phyloP scores from a whole-genome alignment of 208 protist genomes.

The Porcisia hertigi region DNA sequence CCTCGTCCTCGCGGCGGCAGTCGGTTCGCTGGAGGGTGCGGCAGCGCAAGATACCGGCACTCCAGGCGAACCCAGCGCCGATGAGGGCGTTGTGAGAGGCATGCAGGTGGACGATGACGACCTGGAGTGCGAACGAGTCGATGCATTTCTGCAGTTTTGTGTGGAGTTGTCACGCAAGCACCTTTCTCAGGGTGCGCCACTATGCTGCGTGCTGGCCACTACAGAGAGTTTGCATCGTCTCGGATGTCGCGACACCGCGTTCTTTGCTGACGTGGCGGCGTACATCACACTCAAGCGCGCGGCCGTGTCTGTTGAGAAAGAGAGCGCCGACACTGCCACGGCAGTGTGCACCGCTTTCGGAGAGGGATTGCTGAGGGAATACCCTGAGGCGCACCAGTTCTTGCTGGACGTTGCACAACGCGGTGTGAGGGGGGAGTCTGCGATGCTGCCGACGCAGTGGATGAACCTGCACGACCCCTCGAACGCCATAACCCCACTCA shows the following conservation, averaged over 20 bases:
- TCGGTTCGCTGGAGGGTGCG: constrained; percentile 9
- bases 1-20: constrained; percentile 20
- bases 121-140: constrained; percentile 40
- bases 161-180: constrained; percentile 48
- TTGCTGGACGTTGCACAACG: constrained; percentile 42
- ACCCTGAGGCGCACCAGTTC: constrained; percentile 47
- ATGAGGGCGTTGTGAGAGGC: not conserved
- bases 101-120: constrained; percentile 14
- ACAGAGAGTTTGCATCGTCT: constrained; percentile 49
- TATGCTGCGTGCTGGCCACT: constrained; percentile 51
- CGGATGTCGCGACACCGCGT: constrained; percentile 46
- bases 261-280: constrained; percentile 52
- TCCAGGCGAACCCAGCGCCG: not conserved
- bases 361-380: constrained; percentile 49
- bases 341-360: constrained; percentile 50
- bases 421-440: constrained; percentile 44
- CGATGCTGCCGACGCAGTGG: constrained; percentile 63
- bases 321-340: constrained; percentile 48
- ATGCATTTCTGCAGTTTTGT: constrained; percentile 50
- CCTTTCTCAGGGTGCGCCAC: constrained; percentile 44
- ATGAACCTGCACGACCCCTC: constrained; percentile 77
- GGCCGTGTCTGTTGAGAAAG: constrained; percentile 21
- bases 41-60: not conserved
- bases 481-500: constrained; percentile 56
- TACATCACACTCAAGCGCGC: constrained; percentile 46